A percentile compares a stretch with the other conserved stretches of the same genome.
Evolutionary conservation across 768 basidiomycete genomes (phyloP).

Genomic region (Termitomyces heimii): DNA sequence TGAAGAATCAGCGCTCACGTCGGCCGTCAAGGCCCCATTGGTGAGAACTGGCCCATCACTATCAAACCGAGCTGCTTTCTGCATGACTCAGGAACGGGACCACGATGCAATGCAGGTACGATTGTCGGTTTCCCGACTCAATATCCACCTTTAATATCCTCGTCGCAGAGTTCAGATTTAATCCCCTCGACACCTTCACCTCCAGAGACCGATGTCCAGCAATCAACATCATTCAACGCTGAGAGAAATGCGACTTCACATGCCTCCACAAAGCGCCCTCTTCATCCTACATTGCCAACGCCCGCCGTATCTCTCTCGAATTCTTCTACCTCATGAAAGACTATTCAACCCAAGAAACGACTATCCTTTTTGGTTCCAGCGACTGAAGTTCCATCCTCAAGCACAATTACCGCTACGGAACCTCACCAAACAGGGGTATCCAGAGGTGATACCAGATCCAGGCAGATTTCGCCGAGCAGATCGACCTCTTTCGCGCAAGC

Average conservation of each 20-base stretch:
- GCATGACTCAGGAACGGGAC: neutral
- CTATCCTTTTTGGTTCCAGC: neutral
- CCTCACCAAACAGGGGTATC: neutral
- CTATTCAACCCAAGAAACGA: neutral
- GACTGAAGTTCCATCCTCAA: neutral
- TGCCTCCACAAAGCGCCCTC: neutral
- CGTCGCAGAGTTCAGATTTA: neutral
- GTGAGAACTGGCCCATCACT: neutral
- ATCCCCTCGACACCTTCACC: neutral
- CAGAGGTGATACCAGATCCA: neutral
- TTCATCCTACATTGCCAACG: neutral
- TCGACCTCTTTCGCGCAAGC: neutral
- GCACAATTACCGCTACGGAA: neutral
- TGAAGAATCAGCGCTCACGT: neutral
- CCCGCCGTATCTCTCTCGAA: neutral
- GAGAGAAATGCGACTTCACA: neutral
- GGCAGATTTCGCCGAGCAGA: neutral
- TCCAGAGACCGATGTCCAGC: neutral
- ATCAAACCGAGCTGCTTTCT: neutral
- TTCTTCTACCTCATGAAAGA: neutral
- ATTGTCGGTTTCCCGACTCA: neutral
- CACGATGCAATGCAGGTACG: neutral
- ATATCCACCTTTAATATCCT: neutral
- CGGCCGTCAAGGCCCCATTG: neutral
- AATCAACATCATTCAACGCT: neutral